These are phyloP conservation scores for Kodamaea jinghongensis DNA, from an alignment of 805 yeast species.

Conservation along the genomic window DNA sequence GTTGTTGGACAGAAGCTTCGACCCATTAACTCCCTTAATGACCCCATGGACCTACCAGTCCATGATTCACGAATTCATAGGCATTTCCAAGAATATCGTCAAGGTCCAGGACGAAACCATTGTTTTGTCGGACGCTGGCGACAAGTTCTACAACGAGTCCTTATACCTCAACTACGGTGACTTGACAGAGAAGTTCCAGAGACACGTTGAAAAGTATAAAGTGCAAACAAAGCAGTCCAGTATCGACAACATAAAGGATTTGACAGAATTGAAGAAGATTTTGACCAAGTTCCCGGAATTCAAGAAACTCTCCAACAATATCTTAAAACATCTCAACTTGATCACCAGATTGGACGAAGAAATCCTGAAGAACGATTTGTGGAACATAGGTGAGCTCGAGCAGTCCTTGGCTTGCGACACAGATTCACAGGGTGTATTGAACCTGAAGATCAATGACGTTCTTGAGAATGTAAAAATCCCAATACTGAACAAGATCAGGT, in stretches of 20 bases:
- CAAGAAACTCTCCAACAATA: slow-evolving; percentile 80
- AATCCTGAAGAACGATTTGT: slow-evolving; percentile 60
- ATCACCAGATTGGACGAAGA: slow-evolving; percentile 81
- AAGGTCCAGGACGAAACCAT: slow-evolving; percentile 44
- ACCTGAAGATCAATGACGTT: slow-evolving; percentile 53
- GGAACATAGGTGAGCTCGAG: slow-evolving; percentile 88
- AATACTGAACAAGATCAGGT: slow-evolving; percentile 61
- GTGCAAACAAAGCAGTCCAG: slow-evolving; percentile 67
- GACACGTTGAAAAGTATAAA: slow-evolving; percentile 80
- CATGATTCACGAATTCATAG: slow-evolving; percentile 91
- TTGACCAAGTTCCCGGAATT: slow-evolving; percentile 94
- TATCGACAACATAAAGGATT: slow-evolving; percentile 53
- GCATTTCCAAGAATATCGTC: slow-evolving; percentile 78
- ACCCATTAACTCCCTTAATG: slow-evolving; percentile 89
- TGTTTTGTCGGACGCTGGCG: slow-evolving; percentile 61
- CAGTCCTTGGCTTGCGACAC: slow-evolving; percentile 69
- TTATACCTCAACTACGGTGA: slow-evolving; percentile 95
- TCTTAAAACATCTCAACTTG: slow-evolving; percentile 87
- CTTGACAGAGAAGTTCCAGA: slow-evolving; percentile 82
- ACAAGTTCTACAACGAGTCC: slow-evolving; percentile 71
- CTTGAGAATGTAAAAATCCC: slow-evolving; percentile 43
- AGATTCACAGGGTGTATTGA: slow-evolving; percentile 39
- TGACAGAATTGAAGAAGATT: slow-evolving; percentile 86
- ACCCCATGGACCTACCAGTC: slow-evolving; percentile 98
- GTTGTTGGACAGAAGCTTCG: slow-evolving; percentile 79